Percentiles rank a stretch among this genome's conserved stretches.
Evolutionary conservation across 2,329 filamentous ascomycete species (phyloP).

Genomic region (Botrytis sinoallii): DNA sequence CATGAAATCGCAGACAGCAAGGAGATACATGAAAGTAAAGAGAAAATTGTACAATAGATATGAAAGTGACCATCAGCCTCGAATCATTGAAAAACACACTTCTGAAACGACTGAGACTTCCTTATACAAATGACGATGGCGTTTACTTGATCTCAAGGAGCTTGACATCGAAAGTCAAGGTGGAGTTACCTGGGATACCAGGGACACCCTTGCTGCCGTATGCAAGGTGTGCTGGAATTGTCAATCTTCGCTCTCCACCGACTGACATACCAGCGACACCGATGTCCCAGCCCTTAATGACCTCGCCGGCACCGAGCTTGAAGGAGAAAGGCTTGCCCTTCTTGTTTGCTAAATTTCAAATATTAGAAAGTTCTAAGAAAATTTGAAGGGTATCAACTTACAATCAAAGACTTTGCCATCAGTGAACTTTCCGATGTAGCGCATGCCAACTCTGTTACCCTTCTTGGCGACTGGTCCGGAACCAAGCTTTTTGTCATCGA

Average conservation of each 20-base stretch:
- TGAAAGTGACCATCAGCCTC: slow-evolving; percentile 24
- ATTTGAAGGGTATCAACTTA: slow-evolving; percentile 47
- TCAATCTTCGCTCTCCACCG: slow-evolving; percentile 89
- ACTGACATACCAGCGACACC: slow-evolving; percentile 89
- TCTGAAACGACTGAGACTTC: neutral
- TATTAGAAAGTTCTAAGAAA: neutral
- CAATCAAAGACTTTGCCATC: slow-evolving; percentile 95
- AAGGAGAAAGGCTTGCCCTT: slow-evolving; percentile 97
- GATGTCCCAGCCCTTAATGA: slow-evolving; percentile 99
- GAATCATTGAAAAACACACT: slow-evolving; percentile 23
- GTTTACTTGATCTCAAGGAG: slow-evolving; percentile 76
- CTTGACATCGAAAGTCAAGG: slow-evolving; percentile 88
- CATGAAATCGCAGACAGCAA: slow-evolving; percentile 17
- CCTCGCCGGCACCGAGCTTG: slow-evolving; percentile 90
- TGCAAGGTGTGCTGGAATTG: slow-evolving; percentile 79
- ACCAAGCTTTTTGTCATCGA: slow-evolving; percentile 94
- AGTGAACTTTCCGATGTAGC: slow-evolving; percentile 96
- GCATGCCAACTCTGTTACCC: slow-evolving; percentile 86
- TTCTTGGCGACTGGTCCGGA: slow-evolving; percentile 82
- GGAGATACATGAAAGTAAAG: slow-evolving; percentile 25
- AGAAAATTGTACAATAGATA: slow-evolving; percentile 35
- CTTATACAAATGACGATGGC: neutral
- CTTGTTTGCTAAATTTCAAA: slow-evolving; percentile 73
- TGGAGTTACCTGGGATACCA: slow-evolving; percentile 88
- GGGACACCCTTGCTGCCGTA: slow-evolving; percentile 83